A percentile compares a stretch with the other conserved stretches of the same genome.
Evolutionary conservation across 2,329 filamentous ascomycete species (phyloP).

Genomic region (Diaporthe velutina): DNA sequence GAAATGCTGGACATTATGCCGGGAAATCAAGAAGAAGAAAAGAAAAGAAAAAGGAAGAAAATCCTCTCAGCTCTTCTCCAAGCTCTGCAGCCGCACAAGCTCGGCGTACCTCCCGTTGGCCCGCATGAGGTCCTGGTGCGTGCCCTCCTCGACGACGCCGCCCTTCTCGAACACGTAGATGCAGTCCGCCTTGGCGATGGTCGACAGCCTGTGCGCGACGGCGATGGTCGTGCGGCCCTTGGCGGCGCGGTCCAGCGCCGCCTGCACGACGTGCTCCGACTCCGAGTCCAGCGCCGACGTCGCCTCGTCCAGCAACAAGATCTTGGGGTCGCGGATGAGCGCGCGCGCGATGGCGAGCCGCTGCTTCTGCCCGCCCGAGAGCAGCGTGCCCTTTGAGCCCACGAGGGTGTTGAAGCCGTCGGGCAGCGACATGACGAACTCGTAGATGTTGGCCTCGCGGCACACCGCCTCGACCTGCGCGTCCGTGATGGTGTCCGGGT

Average conservation of each 20-base stretch:
- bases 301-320: conserved; percentile 87
- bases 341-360: conserved; percentile 94
- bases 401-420: conserved; percentile 90
- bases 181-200: conserved; percentile 93
- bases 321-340: conserved; percentile 88
- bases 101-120: conserved; percentile 81
- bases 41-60: no score
- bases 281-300: conserved; percentile 83
- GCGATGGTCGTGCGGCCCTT: conserved; percentile 92
- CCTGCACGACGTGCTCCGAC: conserved; percentile 84
- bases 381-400: conserved; percentile 85
- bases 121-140: conserved; percentile 79
- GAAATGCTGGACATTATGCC: not conserved
- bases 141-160: conserved; percentile 85
- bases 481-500: conserved; percentile 74
- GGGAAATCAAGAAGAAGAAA: no score
- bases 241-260: conserved; percentile 83
- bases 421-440: conserved; percentile 88
- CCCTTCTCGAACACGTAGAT: conserved; percentile 98
- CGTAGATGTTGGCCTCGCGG: conserved; percentile 91
- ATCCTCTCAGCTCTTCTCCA: conserved; percentile 65
- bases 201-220: conserved; percentile 91
- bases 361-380: conserved; percentile 95
- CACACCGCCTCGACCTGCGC: conserved; percentile 82
- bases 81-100: conserved; percentile 83